Evolutionary conservation across 108 stramenopile species (phyloP), one percentile per base, ranked within the genome.

Genomic region (Skeletonema potamos): DNA sequence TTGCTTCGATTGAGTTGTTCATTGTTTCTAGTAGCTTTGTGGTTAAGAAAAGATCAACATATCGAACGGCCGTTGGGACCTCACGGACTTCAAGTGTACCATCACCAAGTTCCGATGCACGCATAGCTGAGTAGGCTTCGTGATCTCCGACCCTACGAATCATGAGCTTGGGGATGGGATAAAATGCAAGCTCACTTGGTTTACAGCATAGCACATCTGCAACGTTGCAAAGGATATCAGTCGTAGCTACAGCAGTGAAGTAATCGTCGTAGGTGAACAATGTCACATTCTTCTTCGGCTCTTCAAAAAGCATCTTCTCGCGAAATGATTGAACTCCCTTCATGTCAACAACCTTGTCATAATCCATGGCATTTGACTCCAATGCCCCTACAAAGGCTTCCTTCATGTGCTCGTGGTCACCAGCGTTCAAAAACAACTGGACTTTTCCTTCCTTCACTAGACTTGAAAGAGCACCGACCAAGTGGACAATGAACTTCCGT

Each of bases 121-220:
- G 92, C 44, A 81, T 73, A 13, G 93, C 93, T 2, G 93, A 95
- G 84, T 92, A 89, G 22, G 88, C 90, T 64, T 96, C 96, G 62
- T 96, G 96, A 68, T 96, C 96, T 39, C 96, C 91, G 26, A 96
- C 96, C 46, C 96, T 88, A 66, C 96, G 93, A 77, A 96, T 93
- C 77, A 92, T 90, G 28, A 96, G 77, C 68, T 95, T 96, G 65
- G 96, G 96, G 54, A 94, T 73, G 32, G 89, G 88, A 63, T 96
- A 96, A 73, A 96, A 96, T 27, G 96, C 96, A 63, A 96, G 66
- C 76, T 96, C 95, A 54, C 85, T 87, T 13, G 95, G 95, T 76
- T 96, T 96, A 84, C 91, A 92, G 2, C 88, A 84, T 58, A 96
- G 78, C 18, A 96, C 86, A 89, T 96, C 94, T 6, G 91, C 77